Percentiles rank a stretch among this genome's conserved stretches.
phyloP scores from a whole-genome alignment of 345 rosid species.

The Cardamine resedifolia region DNA sequence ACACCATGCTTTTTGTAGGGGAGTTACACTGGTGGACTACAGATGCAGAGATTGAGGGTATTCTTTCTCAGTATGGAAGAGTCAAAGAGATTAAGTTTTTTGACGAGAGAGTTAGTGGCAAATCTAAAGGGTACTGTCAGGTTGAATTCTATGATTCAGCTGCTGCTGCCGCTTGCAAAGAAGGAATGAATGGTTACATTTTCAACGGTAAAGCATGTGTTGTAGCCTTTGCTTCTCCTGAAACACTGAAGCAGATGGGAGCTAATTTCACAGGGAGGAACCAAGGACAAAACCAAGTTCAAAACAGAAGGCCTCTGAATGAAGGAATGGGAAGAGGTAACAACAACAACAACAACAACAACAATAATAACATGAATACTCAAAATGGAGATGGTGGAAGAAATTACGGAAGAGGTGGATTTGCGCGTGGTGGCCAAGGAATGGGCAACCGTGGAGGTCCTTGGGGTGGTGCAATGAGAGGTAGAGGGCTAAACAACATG shows the following conservation, averaged over 20 bases:
- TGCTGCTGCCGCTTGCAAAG: conserved; percentile 79
- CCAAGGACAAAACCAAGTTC: conserved; percentile 66
- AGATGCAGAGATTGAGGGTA: conserved; percentile 76
- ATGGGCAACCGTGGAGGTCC: conserved; percentile 57
- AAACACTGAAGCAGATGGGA: conserved; percentile 81
- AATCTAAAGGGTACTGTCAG: conserved; percentile 91
- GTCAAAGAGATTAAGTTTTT: conserved; percentile 83
- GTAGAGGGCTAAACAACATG: conserved; percentile 70
- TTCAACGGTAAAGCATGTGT: conserved; percentile 83
- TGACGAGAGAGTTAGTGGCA: conserved; percentile 86
- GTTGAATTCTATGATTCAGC: conserved; percentile 71
- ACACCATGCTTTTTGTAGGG: conserved; percentile 69
- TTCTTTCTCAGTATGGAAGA: conserved; percentile 69
- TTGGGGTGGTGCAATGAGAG: conserved; percentile 68
- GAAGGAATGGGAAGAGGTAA: conserved; percentile 72
- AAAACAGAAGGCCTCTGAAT: conserved; percentile 65
- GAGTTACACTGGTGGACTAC: conserved; percentile 95
- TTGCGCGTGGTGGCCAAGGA: conserved; percentile 76
- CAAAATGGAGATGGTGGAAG: conserved; percentile 76
- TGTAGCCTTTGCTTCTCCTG: conserved; percentile 85
- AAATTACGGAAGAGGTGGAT: conserved; percentile 71
- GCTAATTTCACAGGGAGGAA: conserved; percentile 62
- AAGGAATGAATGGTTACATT: conserved; percentile 69
- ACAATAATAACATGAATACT: conserved; percentile 50
- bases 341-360: conserved; percentile 34